Base-by-base conservation (phyloP, 192 early-diverging fungal genomes). In the Backusella tuberculispora region DNA sequence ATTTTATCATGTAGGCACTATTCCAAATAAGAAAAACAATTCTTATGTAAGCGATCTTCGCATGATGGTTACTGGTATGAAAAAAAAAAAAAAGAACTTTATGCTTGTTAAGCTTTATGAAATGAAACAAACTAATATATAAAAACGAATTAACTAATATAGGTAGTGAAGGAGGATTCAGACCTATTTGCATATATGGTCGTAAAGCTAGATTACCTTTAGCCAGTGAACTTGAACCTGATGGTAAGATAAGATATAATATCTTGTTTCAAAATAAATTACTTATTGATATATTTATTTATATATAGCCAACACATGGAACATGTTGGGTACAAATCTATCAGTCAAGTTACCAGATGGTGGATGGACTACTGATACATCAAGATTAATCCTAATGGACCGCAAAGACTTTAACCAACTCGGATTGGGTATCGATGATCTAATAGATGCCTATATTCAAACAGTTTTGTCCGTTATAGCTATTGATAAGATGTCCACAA, bases 291-390 rank as follows among this genome's bases (percentile, higher is more conserved):
- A 38, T 34, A 14, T 14, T 56, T 63, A 47, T 24, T 60, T 53
- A 66, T 56, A 6, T 66, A 40, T 64, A 90, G 89, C 81, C 5
- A 87, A 89, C 8, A 93, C 95, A 37, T 96, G 95, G 95, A 93
- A 95, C 72, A 96, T 96, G 95, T 87, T 96, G 8, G 95, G 93
- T 26, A 96, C 94, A 3, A 96, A 96, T 70, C 83, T 96, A 34
- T 91, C 89, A 12, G 90, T 96, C 75, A 94, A 93, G 82, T 67
- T 88, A 29, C 87, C 90, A 10, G 85, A 88, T 29, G 92, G 90
- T 47, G 86, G 88, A 45, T 96, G 92, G 93, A 89, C 90, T 12
- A 94, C 93, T n/a, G 93, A 96, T 68, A 86, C 93, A 19, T 90
- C 92, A 75, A 84, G 93, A 15, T 76, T 96, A 48, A 74, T 95